Percentiles rank a stretch among this genome's conserved stretches.
phyloP scores from a whole-genome alignment of 2,329 filamentous ascomycete species.

The Talaromyces sp. region DNA sequence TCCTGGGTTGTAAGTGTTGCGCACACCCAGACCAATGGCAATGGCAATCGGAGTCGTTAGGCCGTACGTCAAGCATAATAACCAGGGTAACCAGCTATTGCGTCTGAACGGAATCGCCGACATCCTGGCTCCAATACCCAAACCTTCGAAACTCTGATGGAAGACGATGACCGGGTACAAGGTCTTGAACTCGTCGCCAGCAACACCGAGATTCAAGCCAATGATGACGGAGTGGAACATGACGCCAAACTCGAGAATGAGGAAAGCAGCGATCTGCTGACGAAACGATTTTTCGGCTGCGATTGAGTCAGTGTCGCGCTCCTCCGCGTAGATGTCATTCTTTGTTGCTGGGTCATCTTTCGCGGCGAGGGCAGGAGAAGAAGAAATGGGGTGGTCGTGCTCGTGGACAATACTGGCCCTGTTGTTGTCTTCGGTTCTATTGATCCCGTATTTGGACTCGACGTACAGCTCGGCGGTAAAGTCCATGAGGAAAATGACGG shows the following conservation, averaged over 20 bases:
- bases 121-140: constrained; percentile 57
- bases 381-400: constrained; percentile 4
- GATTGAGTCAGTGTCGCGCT: background rate
- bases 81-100: constrained; percentile 44
- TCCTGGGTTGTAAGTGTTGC: constrained; percentile 37
- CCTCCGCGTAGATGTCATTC: background rate
- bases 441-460: constrained; percentile 41
- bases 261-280: constrained; percentile 35
- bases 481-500: constrained; percentile 48
- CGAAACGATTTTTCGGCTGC: constrained; percentile 24
- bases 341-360: background rate
- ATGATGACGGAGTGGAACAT: constrained; percentile 62
- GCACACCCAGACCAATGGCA: constrained; percentile 44
- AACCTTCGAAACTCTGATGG: constrained; percentile 59
- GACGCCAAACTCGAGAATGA: constrained; percentile 54
- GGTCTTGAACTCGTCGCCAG: constrained; percentile 50
- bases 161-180: constrained; percentile 58
- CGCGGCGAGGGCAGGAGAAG: background rate
- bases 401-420: constrained; percentile 12
- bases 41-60: constrained; percentile 48
- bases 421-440: constrained; percentile 13
- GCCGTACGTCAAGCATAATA: constrained; percentile 44
- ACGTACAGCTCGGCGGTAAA: constrained; percentile 47
- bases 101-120: constrained; percentile 49
- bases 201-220: constrained; percentile 56